Base-by-base conservation (phyloP, 163 green algal genomes). In the Scenedesmus sp. region DNA sequence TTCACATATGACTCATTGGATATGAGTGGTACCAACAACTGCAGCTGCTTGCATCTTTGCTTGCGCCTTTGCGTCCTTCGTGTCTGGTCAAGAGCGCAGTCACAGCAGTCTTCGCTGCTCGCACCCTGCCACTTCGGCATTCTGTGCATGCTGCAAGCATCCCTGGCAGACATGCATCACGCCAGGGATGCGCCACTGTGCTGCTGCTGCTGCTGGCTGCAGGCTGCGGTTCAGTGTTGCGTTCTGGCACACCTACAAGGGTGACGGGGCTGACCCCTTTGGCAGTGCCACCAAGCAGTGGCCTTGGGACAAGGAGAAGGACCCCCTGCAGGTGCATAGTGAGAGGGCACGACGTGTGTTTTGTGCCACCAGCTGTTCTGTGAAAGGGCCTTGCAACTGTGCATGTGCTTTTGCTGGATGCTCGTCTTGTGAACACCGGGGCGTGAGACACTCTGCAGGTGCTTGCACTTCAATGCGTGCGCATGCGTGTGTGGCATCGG, bases 241-340 rank as follows among this genome's bases (percentile, higher is more conserved):
- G 1, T 98, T 96, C 92, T 98, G 96, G 96, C 96, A 98, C 94
- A 96, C 94, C 5, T 94, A 97, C 78, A 86, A 94, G 26, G 95
- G 93, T 12, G 95, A 96, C 70, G 96, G 96, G 4, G 87, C 73
- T 30, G 96, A 98, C 90, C 95, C 94, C 2, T 98, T 98, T 92
- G 96, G 96, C 7, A 91, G 91, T 3, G 80, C 92, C 59, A 97
- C 96, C 26, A 94, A 94, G 90, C 35, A n/a, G 18, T 97, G 95
- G 95, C 94, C 95, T 5, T 97, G 95, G 94, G 91, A 95, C 33
- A 59, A 49, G 46, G 83, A 68, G 37, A 79, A 91, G n/a, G 53
- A 86, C 49, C 61, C 85, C 0, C 89, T 96, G 89, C 86, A 76
- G 56, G 56, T 70, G 56, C 53, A 16, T 24, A 16, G 4, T 4